These are phyloP conservation scores for Aegilops tauschii DNA, from an alignment of 176 grass and related monocot genomes.

Conservation along the genomic window DNA sequence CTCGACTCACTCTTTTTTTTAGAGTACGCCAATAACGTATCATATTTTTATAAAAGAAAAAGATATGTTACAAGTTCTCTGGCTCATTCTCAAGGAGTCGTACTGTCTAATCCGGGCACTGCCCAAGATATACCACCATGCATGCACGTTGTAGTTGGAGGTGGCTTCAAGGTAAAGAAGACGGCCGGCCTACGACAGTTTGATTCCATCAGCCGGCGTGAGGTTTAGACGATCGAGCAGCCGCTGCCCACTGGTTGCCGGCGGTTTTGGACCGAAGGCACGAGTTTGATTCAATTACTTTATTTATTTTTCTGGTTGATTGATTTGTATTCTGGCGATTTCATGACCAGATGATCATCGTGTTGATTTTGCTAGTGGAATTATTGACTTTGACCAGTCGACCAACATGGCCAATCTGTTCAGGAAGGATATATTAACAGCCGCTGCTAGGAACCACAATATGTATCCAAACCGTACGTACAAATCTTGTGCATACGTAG, in stretches of 20 bases:
- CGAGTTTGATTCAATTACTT: not conserved
- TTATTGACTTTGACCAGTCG: conserved; percentile 18
- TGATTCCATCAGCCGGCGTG: conserved; percentile 14
- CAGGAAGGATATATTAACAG: not conserved
- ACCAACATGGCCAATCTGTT: not conserved
- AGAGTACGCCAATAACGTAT: no score
- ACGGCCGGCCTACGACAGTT: conserved; percentile 15
- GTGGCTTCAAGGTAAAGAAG: conserved; percentile 35
- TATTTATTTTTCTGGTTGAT: not conserved
- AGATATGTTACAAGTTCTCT: no score
- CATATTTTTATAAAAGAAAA: no score
- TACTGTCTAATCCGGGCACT: not conserved
- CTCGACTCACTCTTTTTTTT: not conserved
- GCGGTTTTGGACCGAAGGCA: conserved; percentile 10
- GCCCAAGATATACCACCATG: not conserved
- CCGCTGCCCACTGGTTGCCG: not conserved
- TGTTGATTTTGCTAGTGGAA: not conserved
- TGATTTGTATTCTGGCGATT: not conserved
- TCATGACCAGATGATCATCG: not conserved
- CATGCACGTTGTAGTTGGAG: conserved; percentile 11
- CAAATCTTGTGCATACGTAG: no score
- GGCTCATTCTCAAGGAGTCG: not conserved
- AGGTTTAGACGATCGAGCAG: not conserved
- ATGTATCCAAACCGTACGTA: not conserved
- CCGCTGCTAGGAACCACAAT: not conserved